Conservation (phyloP, 2,329 filamentous ascomycete species). For the Elsinoe batatas region DNA sequence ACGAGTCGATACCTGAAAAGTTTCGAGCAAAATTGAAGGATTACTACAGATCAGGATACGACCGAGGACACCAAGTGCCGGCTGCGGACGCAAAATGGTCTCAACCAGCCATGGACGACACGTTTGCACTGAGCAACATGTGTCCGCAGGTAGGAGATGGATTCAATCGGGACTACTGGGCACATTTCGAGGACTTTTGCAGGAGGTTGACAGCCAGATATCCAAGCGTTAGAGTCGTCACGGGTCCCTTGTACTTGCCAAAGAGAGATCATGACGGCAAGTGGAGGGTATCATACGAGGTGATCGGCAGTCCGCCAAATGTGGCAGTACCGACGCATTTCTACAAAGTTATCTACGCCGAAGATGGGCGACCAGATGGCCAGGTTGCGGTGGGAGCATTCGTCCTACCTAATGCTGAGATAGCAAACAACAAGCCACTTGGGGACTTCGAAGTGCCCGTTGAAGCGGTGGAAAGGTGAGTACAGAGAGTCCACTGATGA, state of each 20-base stretch:
- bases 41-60: conserved; percentile 90
- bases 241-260: conserved; percentile 86
- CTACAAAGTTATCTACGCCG: conserved; percentile 97
- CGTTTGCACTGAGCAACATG: conserved; percentile 92
- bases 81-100: conserved; percentile 95
- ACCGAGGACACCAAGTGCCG: conserved; percentile 92
- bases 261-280: conserved; percentile 78
- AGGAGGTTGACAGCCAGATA: conserved; percentile 70
- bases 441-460: conserved; percentile 90
- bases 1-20: conserved; percentile 65
- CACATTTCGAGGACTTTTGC: conserved; percentile 97
- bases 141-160: conserved; percentile 96
- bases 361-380: conserved; percentile 59
- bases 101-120: conserved; percentile 88
- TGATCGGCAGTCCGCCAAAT: conserved; percentile 86
- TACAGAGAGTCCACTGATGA: not conserved
- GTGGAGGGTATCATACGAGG: conserved; percentile 91
- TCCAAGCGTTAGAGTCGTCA: conserved; percentile 82
- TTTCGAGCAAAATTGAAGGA: conserved; percentile 88
- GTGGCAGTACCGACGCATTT: conserved; percentile 97
- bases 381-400: conserved; percentile 88
- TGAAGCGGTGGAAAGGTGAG: conserved; percentile 65
- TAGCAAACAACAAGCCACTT: conserved; percentile 78
- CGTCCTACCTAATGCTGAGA: conserved; percentile 83
- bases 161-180: conserved; percentile 99